Evolutionary conservation across 2,329 filamentous ascomycete species (phyloP).

Genomic region (Cladosporium sp.): DNA sequence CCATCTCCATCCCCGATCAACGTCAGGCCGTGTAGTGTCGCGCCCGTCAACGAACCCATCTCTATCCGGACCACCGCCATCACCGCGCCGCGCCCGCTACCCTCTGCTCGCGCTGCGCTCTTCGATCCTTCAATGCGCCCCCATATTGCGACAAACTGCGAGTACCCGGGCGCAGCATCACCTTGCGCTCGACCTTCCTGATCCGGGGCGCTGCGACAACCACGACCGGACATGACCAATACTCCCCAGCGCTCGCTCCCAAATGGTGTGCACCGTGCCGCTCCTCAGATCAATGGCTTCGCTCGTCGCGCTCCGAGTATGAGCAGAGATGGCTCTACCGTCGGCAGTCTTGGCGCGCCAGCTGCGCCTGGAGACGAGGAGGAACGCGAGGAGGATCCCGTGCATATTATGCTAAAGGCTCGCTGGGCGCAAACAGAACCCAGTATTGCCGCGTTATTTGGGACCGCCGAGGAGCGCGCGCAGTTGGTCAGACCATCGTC

Average conservation of each 20-base stretch:
- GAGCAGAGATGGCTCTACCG: constrained; percentile 40
- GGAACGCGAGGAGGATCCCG: constrained; percentile 43
- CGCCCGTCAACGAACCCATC: constrained; percentile 2
- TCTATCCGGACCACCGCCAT: constrained; percentile 4
- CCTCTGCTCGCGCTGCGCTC: constrained; percentile 12
- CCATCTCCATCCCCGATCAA: neutral
- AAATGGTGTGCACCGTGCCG: constrained; percentile 37
- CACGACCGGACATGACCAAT: constrained; percentile 26
- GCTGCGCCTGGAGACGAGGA: constrained; percentile 34
- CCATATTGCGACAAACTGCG: constrained; percentile 12
- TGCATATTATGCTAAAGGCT: constrained; percentile 62
- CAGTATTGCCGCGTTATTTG: constrained; percentile 73
- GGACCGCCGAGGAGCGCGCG: constrained; percentile 34
- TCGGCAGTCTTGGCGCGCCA: constrained; percentile 29
- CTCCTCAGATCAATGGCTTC: constrained; percentile 33
- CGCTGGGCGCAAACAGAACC: constrained; percentile 74
- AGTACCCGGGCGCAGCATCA: constrained; percentile 12
- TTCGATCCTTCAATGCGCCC: constrained; percentile 24
- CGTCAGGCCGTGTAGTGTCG: neutral
- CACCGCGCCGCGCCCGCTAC: constrained; percentile 19
- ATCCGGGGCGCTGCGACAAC: constrained; percentile 8
- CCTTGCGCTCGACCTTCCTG: constrained; percentile 12
- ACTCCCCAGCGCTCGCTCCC: constrained; percentile 38
- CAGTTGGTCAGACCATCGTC: constrained; percentile 13
- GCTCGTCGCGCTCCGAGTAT: constrained; percentile 41